Conservation (phyloP, 2,329 filamentous ascomycete genomes). For the Alternaria atra region DNA sequence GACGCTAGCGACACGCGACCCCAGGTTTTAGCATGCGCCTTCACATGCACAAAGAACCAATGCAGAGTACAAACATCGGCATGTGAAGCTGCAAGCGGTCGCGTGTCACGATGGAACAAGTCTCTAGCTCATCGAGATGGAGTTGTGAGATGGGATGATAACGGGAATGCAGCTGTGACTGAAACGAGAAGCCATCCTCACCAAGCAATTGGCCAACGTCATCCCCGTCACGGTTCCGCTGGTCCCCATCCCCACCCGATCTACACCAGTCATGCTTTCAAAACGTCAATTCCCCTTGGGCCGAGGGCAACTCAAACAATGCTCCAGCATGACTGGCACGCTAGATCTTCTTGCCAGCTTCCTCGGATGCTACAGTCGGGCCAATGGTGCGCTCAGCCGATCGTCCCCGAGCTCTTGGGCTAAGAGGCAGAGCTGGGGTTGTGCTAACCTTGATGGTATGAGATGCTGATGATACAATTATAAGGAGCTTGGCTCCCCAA, state of each 20-base stretch:
- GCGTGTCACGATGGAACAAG: constrained; percentile 25
- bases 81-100: constrained; percentile 44
- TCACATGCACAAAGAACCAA: constrained; percentile 41
- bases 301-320: constrained; percentile 38
- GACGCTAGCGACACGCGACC: constrained; percentile 19
- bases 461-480: constrained; percentile 35
- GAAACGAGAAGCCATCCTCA: constrained; percentile 9
- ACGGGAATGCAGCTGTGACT: constrained; percentile 5
- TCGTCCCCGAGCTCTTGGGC: constrained; percentile 37
- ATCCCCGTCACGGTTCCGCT: constrained; percentile 38
- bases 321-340: constrained; percentile 16
- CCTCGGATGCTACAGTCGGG: constrained; percentile 44
- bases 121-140: not conserved
- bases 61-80: constrained; percentile 22
- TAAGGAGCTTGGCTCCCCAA: constrained; percentile 41
- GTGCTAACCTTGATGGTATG: constrained; percentile 19
- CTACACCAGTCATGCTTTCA: constrained; percentile 30
- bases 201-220: constrained; percentile 50
- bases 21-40: constrained; percentile 28
- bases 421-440: constrained; percentile 22
- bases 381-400: constrained; percentile 50
- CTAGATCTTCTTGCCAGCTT: constrained; percentile 23
- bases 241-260: constrained; percentile 35
- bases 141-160: not conserved
- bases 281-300: constrained; percentile 41